Percentiles rank a stretch among this genome's conserved stretches.
Evolutionary conservation across 257 asterid genomes (phyloP).

Genomic region (Scutellaria baicalensis): DNA sequence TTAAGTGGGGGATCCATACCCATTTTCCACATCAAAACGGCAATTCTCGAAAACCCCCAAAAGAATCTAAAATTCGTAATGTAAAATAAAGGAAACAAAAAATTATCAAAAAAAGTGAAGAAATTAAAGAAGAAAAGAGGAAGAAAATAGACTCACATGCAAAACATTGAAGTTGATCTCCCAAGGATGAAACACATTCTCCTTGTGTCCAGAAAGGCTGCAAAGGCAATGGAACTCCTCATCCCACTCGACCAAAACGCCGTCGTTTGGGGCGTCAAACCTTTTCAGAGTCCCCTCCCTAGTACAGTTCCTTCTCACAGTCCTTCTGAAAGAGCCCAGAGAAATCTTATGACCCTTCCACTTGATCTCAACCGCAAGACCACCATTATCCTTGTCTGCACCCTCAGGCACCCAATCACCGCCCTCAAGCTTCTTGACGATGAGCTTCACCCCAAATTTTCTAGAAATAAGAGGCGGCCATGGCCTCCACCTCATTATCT

Average conservation of each 20-base stretch:
- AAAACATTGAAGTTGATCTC: conserved; percentile 75
- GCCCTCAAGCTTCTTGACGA: conserved; percentile 53
- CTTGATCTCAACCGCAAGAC: conserved; percentile 54
- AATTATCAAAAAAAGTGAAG: neutral
- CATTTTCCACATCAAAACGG: conserved; percentile 9
- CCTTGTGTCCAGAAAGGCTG: conserved; percentile 64
- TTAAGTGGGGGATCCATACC: neutral
- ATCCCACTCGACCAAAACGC: conserved; percentile 71
- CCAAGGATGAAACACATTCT: conserved; percentile 87
- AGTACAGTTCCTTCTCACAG: conserved; percentile 56
- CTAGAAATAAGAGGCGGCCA: conserved; percentile 84
- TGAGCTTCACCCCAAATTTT: conserved; percentile 56
- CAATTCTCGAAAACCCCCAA: neutral
- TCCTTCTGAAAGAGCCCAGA: conserved; percentile 49
- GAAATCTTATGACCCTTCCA: conserved; percentile 56
- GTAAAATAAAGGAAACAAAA: neutral
- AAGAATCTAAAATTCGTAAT: neutral
- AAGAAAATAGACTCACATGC: conserved; percentile 50
- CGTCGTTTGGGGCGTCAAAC: conserved; percentile 33
- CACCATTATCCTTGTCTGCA: conserved; percentile 43
- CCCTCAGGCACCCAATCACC: conserved; percentile 52
- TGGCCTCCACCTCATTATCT: conserved; percentile 94
- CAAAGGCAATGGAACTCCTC: conserved; percentile 73
- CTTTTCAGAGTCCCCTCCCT: conserved; percentile 39
- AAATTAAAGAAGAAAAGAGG: neutral